phyloP scores from a whole-genome alignment of 2,329 filamentous ascomycete species.

The Alternaria ventricosa region DNA sequence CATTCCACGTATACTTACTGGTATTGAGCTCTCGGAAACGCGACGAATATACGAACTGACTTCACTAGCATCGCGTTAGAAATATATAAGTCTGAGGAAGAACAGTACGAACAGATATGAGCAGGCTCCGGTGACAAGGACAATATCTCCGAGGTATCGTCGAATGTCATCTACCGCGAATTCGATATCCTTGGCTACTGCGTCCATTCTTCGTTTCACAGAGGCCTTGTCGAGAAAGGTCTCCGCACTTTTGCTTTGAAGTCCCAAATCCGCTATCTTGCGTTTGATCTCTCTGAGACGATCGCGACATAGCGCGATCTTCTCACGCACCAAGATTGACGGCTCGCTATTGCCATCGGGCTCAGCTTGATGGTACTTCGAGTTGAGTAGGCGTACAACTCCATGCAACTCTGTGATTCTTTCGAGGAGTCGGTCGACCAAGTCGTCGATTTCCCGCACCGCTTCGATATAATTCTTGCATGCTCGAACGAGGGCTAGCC shows the following conservation, averaged over 20 bases:
- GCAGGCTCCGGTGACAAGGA: background rate
- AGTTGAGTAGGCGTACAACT: slow-evolving; percentile 12
- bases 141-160: slow-evolving; percentile 7
- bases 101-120: background rate
- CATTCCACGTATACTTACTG: background rate
- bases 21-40: background rate
- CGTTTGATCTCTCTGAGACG: slow-evolving; percentile 12
- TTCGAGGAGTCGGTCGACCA: background rate
- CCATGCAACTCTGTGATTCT: slow-evolving; percentile 10
- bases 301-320: slow-evolving; percentile 6
- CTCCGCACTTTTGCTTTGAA: slow-evolving; percentile 3
- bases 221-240: slow-evolving; percentile 15
- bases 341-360: background rate
- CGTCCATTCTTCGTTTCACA: slow-evolving; percentile 13
- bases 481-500: slow-evolving; percentile 13
- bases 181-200: slow-evolving; percentile 16
- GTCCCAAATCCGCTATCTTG: slow-evolving; percentile 10
- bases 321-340: slow-evolving; percentile 7
- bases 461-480: slow-evolving; percentile 17
- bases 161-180: slow-evolving; percentile 17
- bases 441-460: slow-evolving; percentile 8
- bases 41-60: background rate
- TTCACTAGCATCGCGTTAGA: background rate
- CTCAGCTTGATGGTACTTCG: slow-evolving; percentile 8
- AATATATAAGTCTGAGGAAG: background rate